These are phyloP conservation scores for Sclerotinia trifoliorum DNA, from an alignment of 2,329 filamentous ascomycete species.

Conservation along the genomic window DNA sequence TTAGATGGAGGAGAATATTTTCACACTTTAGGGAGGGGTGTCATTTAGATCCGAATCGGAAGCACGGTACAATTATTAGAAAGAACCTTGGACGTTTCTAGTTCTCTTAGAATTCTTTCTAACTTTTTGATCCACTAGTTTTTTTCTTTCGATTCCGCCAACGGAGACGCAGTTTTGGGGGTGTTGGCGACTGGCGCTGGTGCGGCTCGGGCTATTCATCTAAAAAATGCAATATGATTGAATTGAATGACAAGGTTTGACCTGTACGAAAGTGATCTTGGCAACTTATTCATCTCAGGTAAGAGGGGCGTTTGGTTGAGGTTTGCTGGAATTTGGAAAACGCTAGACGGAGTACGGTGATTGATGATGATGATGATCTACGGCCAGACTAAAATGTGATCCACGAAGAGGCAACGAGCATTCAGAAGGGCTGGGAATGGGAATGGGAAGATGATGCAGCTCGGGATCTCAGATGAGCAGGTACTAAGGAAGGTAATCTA, in stretches of 20 bases:
- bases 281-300: background rate
- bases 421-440: conserved; percentile 7
- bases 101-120: background rate
- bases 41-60: conserved; percentile 14
- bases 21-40: conserved; percentile 11
- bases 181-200: conserved; percentile 22
- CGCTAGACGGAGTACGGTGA: background rate
- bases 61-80: conserved; percentile 6
- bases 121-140: conserved; percentile 16
- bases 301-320: background rate
- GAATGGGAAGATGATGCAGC: conserved; percentile 1
- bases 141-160: background rate
- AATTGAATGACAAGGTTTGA: background rate
- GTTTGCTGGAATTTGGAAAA: background rate
- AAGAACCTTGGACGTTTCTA: conserved; percentile 8
- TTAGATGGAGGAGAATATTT: conserved; percentile 21
- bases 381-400: background rate
- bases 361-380: background rate
- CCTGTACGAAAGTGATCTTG: background rate
- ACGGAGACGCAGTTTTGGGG: conserved; percentile 10
- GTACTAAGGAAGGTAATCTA: background rate
- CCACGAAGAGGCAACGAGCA: background rate
- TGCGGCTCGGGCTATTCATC: conserved; percentile 21
- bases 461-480: conserved; percentile 5
- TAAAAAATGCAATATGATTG: conserved; percentile 17